These are phyloP conservation scores for Saccharomycopsis hybrid DNA, from an alignment of 1,139 yeast species.

Conservation along the genomic window DNA sequence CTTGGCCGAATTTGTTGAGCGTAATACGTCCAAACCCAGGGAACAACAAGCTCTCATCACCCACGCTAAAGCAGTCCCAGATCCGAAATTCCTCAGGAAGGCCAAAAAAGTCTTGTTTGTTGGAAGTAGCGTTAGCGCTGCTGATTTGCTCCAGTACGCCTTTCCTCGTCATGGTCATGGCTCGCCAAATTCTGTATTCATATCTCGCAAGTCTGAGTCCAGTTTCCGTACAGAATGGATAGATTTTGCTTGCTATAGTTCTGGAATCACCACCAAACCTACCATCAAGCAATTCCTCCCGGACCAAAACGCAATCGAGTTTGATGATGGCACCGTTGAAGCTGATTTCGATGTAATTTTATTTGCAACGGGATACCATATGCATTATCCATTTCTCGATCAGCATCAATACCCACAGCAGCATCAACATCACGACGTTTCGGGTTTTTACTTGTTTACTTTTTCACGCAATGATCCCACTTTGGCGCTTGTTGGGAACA, in stretches of 20 bases:
- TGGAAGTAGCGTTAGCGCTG: slow-evolving; percentile 46
- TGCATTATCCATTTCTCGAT: slow-evolving; percentile 34
- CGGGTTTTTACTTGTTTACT: slow-evolving; percentile 34
- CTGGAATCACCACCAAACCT: slow-evolving; percentile 33
- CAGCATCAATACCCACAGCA: slow-evolving; percentile 13
- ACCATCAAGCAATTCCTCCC: slow-evolving; percentile 25
- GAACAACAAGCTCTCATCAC: slow-evolving; percentile 24
- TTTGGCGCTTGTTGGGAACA: slow-evolving; percentile 31
- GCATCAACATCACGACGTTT: slow-evolving; percentile 17
- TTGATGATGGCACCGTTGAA: slow-evolving; percentile 33
- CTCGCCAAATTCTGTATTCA: slow-evolving; percentile 30
- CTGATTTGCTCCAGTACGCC: slow-evolving; percentile 45
- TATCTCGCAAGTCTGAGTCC: slow-evolving; percentile 29
- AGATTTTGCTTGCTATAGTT: slow-evolving; percentile 32
- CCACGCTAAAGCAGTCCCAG: slow-evolving; percentile 37
- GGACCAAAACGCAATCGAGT: slow-evolving; percentile 26
- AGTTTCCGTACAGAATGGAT: slow-evolving; percentile 1
- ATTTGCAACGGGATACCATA: slow-evolving; percentile 43
- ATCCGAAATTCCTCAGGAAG: slow-evolving; percentile 29
- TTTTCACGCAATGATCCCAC: slow-evolving; percentile 38
- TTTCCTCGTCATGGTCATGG: slow-evolving; percentile 36
- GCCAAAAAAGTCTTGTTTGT: slow-evolving; percentile 39
- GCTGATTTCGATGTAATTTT: slow-evolving; percentile 34
- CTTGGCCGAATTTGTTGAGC: slow-evolving; percentile 35
- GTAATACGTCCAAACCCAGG: slow-evolving; percentile 8